Evolutionary conservation across 441 rosid genomes (phyloP).

Genomic region (Corymbia citriodora): DNA sequence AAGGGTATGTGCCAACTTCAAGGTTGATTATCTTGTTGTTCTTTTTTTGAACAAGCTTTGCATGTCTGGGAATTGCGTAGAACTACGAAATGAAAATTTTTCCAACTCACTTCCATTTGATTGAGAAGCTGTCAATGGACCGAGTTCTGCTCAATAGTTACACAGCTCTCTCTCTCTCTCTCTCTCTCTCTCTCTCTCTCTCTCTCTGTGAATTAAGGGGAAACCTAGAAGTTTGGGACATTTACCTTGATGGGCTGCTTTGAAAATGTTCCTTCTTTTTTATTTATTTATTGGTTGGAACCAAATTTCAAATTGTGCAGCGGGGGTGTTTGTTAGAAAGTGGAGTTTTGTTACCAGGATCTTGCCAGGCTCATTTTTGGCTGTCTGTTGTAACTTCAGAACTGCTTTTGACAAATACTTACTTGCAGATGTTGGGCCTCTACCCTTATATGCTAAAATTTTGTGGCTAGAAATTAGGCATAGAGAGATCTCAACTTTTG

Average conservation of each 20-base stretch:
- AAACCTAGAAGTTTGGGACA: background rate
- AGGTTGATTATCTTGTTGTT: background rate
- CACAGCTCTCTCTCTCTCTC: background rate
- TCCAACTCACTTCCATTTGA: background rate
- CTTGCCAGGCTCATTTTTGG: background rate
- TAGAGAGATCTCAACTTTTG: background rate
- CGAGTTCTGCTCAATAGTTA: background rate
- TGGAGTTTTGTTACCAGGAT: background rate
- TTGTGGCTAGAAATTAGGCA: background rate
- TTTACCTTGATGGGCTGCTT: background rate
- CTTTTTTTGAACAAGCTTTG: background rate
- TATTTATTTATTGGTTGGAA: background rate
- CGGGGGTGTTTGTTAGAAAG: background rate
- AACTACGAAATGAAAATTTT: background rate
- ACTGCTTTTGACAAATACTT: background rate
- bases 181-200: background rate
- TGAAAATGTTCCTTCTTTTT: background rate
- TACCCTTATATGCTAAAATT: background rate
- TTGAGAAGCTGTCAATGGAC: background rate
- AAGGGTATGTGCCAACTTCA: constrained; percentile 31
- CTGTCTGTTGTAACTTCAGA: background rate
- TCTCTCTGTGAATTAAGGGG: background rate
- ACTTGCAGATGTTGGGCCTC: background rate
- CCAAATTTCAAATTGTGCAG: background rate
- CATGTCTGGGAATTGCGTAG: background rate